These are phyloP conservation scores for Nemania sp. DNA, from an alignment of 2,329 filamentous ascomycete species.

Conservation along the genomic window DNA sequence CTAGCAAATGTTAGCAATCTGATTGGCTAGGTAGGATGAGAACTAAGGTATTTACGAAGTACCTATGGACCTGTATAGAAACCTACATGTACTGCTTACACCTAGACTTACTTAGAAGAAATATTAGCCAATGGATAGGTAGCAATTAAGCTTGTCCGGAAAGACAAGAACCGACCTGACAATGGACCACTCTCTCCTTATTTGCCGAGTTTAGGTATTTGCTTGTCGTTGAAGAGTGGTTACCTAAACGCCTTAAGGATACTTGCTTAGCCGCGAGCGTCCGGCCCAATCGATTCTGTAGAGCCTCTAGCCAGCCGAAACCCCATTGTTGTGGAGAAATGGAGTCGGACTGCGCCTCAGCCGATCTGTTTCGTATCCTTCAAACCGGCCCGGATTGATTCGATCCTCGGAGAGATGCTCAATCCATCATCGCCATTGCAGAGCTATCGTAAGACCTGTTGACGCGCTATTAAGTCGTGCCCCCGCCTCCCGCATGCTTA, in stretches of 20 bases:
- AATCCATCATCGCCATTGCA: neutral
- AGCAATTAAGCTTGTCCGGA: neutral
- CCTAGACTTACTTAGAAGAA: neutral
- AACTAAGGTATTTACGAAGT: constrained; percentile 25
- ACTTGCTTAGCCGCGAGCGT: neutral
- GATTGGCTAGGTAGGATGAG: constrained; percentile 14
- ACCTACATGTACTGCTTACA: neutral
- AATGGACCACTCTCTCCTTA: neutral
- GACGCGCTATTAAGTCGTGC: too few species aligned
- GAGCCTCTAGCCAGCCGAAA: constrained; percentile 1
- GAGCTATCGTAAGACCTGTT: too few species aligned
- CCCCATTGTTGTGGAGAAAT: neutral
- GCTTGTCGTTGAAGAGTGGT: neutral
- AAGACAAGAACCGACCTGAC: too few species aligned
- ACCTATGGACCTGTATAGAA: neutral
- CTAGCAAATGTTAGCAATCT: neutral
- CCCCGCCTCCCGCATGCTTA: too few species aligned
- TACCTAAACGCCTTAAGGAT: neutral
- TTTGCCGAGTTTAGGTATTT: constrained; percentile 1
- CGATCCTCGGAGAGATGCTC: neutral
- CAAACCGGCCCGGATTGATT: constrained; percentile 1
- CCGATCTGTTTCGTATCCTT: constrained; percentile 19
- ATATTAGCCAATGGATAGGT: too few species aligned
- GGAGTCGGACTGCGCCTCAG: constrained; percentile 21
- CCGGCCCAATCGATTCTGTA: constrained; percentile 22